Evolutionary conservation across 225 moss, liverwort and hornwort species (phyloP), one percentile per base, ranked within the genome.

Genomic region (Rhytidiadelphus loreus): DNA sequence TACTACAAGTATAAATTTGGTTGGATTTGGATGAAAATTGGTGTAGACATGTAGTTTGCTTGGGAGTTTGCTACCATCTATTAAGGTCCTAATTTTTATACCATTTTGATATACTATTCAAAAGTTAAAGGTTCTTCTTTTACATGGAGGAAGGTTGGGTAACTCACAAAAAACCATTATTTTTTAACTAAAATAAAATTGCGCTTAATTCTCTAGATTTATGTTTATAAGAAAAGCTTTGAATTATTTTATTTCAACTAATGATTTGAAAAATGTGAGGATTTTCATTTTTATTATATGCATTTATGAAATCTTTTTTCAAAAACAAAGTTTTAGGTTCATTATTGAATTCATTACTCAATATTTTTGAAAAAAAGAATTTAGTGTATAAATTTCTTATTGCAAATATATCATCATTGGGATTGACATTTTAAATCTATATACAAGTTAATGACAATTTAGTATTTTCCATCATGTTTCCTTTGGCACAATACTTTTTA

Each of bases 71-170:
- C 48, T 73, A 46, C 2, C 18, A 46, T 73, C 11, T 11, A 11
- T 29, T 29, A 29, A 41, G 2, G 8, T 1, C 14, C 28, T 71
- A 71, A 16, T 16, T 43, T 23, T 43, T 71, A 16, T 43, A 16
- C 16, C 28, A 44, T 43, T 41, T 71, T 71, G 43, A 71, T 71
- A 26, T 43, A 24, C 24, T 14, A 70, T 43, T 71, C 3, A 71
- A 43, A 26, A 26, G 4, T 43, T 71, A 43, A 48, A 48, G 19
- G 7, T 30, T 73, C 2, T 46, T 46, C 0, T 19, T 74, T 30
- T 7, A 18, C 0, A 18, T 18, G 0, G 30, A 1, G 0, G 12
- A 48, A 32, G 7, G 48, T 48, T 46, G 7, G 5, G 26, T 43
- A 46, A 46, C 4, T 73, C 2, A 29, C 6, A 73, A 46, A 46